Evolutionary conservation across 2,329 filamentous ascomycete genomes (phyloP).

Genomic region (Rutstroemia sp.): DNA sequence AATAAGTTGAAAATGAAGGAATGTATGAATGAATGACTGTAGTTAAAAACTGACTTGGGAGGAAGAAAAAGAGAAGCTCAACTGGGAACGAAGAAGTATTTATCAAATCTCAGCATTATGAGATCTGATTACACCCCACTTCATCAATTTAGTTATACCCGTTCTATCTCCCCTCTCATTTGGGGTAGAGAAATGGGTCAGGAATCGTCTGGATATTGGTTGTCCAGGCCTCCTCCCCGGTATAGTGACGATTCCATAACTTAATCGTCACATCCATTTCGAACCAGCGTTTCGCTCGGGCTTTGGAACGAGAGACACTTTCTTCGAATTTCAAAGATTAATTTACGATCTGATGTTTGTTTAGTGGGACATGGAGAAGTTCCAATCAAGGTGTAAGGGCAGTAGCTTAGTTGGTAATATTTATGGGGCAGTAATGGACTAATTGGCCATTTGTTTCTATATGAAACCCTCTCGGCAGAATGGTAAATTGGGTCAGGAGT

Average conservation of each 20-base stretch:
- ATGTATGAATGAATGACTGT: not conserved
- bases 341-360: not conserved
- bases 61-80: not conserved
- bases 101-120: not conserved
- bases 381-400: not conserved
- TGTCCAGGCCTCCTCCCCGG: not conserved
- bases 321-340: not conserved
- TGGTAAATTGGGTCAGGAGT: too few relatives aligned
- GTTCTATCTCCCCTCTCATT: not conserved
- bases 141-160: not conserved
- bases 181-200: not conserved
- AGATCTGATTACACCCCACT: not conserved
- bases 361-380: not conserved
- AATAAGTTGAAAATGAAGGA: not conserved
- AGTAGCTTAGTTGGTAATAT: not conserved
- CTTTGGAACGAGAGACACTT: not conserved
- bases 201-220: not conserved
- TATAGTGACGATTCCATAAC: not conserved
- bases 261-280: not conserved
- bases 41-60: not conserved
- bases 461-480: not conserved
- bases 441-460: not conserved
- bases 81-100: not conserved
- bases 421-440: not conserved
- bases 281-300: constrained; percentile 1